Evolutionary conservation across 2,329 filamentous ascomycete species (phyloP).

Genomic region (Fusarium clavum): DNA sequence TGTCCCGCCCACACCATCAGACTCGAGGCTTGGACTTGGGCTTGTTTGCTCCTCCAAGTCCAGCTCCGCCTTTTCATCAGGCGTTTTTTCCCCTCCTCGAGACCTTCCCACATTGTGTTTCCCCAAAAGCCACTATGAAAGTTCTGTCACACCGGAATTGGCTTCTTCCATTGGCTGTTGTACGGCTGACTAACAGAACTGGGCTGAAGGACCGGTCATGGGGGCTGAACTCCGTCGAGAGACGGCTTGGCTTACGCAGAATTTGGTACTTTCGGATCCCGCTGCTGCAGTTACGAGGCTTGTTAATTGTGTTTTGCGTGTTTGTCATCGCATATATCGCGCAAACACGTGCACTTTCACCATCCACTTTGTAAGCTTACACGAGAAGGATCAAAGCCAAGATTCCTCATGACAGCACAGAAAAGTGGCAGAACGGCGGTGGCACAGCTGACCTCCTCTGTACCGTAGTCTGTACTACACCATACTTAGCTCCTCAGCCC

Average conservation of each 20-base stretch:
- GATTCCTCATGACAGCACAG: neutral
- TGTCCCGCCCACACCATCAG: neutral
- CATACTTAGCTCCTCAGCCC: slow-evolving; percentile 9
- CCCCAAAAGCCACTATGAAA: neutral
- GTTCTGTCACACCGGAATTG: neutral
- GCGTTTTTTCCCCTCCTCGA: neutral
- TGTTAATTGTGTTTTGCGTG: neutral
- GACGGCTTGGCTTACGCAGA: neutral
- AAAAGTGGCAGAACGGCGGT: slow-evolving; percentile 8
- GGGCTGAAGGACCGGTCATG: neutral
- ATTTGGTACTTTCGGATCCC: neutral
- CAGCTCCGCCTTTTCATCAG: neutral
- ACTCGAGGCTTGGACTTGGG: neutral
- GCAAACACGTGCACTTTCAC: neutral
- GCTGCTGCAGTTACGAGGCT: neutral
- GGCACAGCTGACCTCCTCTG: slow-evolving; percentile 26
- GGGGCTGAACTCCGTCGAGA: neutral
- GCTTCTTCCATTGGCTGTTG: neutral
- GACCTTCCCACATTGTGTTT: neutral
- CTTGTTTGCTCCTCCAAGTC: neutral
- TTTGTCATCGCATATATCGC: neutral
- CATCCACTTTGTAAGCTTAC: neutral
- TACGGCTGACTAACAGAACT: neutral
- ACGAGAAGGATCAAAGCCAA: slow-evolving; percentile 24
- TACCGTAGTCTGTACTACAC: neutral